Evolutionary conservation across 139 green algal species (phyloP).

Genomic region (Tetradesmus obliquus): DNA sequence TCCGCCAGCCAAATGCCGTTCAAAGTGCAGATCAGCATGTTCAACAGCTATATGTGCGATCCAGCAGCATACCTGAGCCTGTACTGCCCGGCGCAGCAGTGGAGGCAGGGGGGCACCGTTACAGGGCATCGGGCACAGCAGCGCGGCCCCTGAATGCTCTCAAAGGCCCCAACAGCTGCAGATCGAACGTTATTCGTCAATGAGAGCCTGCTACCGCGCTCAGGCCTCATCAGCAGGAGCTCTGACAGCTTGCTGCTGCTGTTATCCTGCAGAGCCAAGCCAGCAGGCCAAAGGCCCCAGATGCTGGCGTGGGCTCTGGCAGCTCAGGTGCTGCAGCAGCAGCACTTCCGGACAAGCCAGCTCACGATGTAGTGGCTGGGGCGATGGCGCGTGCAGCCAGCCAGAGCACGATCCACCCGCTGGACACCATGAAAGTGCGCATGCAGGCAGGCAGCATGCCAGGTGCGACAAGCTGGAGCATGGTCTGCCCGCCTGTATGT

Average conservation of each 20-base stretch:
- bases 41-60: not conserved
- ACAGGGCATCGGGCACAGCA: not conserved
- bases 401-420: conserved; percentile 78
- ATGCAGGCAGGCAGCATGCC: conserved; percentile 60
- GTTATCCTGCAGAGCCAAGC: not conserved
- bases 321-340: conserved; percentile 31
- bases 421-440: conserved; percentile 81
- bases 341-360: conserved; percentile 57
- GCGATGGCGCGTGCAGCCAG: conserved; percentile 70
- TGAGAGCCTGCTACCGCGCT: not conserved
- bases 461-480: not conserved
- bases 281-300: conserved; percentile 30
- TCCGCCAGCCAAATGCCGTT: not conserved
- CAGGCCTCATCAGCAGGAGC: not conserved
- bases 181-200: not conserved
- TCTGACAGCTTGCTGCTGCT: not conserved
- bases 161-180: not conserved
- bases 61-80: not conserved
- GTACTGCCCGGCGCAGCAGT: not conserved
- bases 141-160: not conserved
- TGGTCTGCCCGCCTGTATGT: not conserved
- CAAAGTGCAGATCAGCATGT: not conserved
- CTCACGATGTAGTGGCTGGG: conserved; percentile 74
- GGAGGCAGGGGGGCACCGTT: not conserved
- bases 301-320: not conserved